A percentile compares a stretch with the other conserved stretches of the same genome.
Evolutionary conservation across 371 early-diverging fungal genomes (phyloP).

Genomic region (Apophysomyces sp.): DNA sequence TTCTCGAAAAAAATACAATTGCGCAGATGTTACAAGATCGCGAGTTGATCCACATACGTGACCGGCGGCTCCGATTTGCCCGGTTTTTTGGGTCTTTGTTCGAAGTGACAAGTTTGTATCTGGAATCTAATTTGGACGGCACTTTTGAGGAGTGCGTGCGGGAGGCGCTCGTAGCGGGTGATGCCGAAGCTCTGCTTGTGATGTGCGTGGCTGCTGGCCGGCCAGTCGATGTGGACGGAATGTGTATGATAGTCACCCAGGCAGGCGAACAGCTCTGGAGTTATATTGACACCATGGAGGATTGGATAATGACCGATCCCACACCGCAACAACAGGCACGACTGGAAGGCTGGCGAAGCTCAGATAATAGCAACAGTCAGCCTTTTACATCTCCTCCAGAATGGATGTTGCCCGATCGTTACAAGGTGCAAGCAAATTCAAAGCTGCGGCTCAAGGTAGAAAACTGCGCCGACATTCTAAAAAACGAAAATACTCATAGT

Average conservation of each 20-base stretch:
- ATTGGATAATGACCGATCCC: conserved; percentile 29
- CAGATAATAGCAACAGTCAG: not conserved
- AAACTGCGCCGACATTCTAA: too few relatives aligned
- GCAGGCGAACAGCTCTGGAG: conserved; percentile 44
- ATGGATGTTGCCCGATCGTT: conserved; percentile 47
- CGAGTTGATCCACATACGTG: not conserved
- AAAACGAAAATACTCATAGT: not conserved
- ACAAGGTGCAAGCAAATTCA: conserved; percentile 32
- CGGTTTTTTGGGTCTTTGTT: conserved; percentile 44
- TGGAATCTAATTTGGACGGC: conserved; percentile 47
- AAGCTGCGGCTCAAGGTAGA: conserved; percentile 38
- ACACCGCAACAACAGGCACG: conserved; percentile 34
- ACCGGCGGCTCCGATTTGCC: conserved; percentile 33
- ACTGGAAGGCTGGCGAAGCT: conserved; percentile 7
- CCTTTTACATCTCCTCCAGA: conserved; percentile 28
- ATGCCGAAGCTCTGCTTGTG: conserved; percentile 36
- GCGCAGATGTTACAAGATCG: not conserved
- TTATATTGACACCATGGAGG: conserved; percentile 39
- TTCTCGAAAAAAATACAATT: not conserved
- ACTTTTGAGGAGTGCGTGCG: conserved; percentile 49
- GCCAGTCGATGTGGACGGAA: conserved; percentile 37
- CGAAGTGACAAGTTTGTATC: conserved; percentile 40
- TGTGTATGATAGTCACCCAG: conserved; percentile 43
- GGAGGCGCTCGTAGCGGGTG: conserved; percentile 44
- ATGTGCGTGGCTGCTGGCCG: conserved; percentile 39